Percentiles rank a stretch among this genome's conserved stretches.
Conservation (phyloP, 2,329 filamentous ascomycete genomes). For the Botrytis byssoidea region DNA sequence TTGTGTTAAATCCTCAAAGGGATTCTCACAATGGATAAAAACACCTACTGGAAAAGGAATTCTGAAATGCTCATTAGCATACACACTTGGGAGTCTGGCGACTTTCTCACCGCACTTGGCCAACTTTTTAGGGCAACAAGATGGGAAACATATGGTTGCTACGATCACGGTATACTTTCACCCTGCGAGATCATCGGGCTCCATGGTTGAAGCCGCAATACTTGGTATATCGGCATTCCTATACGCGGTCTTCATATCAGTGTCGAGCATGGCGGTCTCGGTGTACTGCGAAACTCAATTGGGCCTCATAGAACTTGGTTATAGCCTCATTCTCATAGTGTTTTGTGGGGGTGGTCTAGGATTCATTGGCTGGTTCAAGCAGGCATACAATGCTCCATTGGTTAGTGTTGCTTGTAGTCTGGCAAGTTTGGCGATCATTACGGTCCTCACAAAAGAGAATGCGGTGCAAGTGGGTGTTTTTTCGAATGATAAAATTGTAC, state of each 20-base stretch:
- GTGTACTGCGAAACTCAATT: slow-evolving; percentile 71
- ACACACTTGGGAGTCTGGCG: slow-evolving; percentile 79
- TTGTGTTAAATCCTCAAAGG: slow-evolving; percentile 41
- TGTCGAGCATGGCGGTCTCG: slow-evolving; percentile 85
- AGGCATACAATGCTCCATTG: slow-evolving; percentile 71
- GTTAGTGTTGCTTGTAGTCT: slow-evolving; percentile 85
- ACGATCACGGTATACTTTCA: slow-evolving; percentile 96
- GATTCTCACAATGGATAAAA: slow-evolving; percentile 58
- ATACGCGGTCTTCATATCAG: slow-evolving; percentile 73
- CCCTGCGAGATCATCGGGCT: slow-evolving; percentile 79
- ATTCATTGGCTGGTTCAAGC: slow-evolving; percentile 85
- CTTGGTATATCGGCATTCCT: slow-evolving; percentile 75
- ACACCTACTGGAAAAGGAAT: slow-evolving; percentile 77
- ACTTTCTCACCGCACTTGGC: slow-evolving; percentile 78
- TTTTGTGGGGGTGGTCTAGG: slow-evolving; percentile 86
- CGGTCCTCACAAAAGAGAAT: slow-evolving; percentile 86
- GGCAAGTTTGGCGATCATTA: slow-evolving; percentile 84
- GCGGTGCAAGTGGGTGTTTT: slow-evolving; percentile 80
- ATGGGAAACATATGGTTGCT: slow-evolving; percentile 91
- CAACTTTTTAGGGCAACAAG: slow-evolving; percentile 72
- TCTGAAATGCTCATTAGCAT: slow-evolving; percentile 88
- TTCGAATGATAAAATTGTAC: slow-evolving; percentile 75
- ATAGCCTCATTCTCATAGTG: slow-evolving; percentile 74
- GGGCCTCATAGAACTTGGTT: slow-evolving; percentile 67
- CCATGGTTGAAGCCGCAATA: slow-evolving; percentile 82